Evolutionary conservation across 495 filamentous ascomycete species (phyloP).

Genomic region (Hamigera avellanea): DNA sequence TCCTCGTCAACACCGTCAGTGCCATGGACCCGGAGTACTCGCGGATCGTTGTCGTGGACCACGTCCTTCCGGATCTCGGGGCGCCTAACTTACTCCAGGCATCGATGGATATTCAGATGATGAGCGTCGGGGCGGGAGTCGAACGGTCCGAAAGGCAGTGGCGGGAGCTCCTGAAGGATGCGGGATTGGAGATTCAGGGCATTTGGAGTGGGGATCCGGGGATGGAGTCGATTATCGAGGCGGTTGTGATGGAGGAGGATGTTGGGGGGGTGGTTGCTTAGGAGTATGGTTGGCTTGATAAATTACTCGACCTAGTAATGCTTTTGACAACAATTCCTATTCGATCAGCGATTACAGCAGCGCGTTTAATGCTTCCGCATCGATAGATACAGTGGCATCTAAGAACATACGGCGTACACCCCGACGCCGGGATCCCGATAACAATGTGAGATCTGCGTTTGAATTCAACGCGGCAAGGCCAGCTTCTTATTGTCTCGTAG

Average conservation of each 20-base stretch:
- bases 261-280: no score
- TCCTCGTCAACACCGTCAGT: constrained; percentile 23
- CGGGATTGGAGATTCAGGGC: constrained; percentile 20
- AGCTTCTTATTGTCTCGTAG: constrained; percentile 31
- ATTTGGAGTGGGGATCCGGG: constrained; percentile 22
- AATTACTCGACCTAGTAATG: constrained; percentile 23
- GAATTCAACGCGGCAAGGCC: constrained; percentile 42
- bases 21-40: constrained; percentile 26
- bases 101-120: constrained; percentile 34
- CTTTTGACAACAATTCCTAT: constrained; percentile 10
- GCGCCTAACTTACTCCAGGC: constrained; percentile 20
- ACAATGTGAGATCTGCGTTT: constrained; percentile 27
- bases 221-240: constrained; percentile 29
- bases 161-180: constrained; percentile 18
- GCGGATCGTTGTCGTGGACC: constrained; percentile 26
- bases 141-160: constrained; percentile 29
- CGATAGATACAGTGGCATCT: no score
- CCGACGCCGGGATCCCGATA: constrained; percentile 13
- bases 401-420: constrained; percentile 26
- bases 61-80: constrained; percentile 24
- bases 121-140: constrained; percentile 29
- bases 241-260: constrained; percentile 6
- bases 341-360: constrained; percentile 14
- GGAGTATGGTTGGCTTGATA: no score
- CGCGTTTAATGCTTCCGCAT: constrained; percentile 25